Conservation (phyloP, 306 rosid genomes). For the Crotalaria pallida region DNA sequence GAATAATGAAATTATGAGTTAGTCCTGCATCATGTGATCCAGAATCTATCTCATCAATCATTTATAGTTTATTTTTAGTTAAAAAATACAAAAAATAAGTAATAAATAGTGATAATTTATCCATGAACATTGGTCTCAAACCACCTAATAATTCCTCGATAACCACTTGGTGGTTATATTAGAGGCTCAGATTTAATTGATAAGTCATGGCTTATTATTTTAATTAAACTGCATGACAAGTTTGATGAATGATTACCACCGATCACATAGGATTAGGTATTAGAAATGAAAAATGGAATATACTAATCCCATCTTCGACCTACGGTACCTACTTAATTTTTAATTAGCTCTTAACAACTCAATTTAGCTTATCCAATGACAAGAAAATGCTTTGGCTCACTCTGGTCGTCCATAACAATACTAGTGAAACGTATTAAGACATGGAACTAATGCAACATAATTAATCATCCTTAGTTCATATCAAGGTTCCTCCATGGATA, state of each 20-base stretch:
- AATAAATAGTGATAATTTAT: too few species aligned
- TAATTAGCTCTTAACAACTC: slow-evolving; percentile 22
- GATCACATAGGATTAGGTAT: neutral
- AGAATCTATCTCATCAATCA: too few species aligned
- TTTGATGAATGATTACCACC: neutral
- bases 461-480: neutral
- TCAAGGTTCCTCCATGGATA: neutral
- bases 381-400: too few species aligned
- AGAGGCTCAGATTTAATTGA: slow-evolving; percentile 12
- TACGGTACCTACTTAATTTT: slow-evolving; percentile 24
- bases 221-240: neutral
- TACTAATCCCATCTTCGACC: slow-evolving; percentile 11
- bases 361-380: neutral
- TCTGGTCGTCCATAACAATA: neutral
- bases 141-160: too few species aligned
- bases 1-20: too few species aligned
- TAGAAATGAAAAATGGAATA: neutral
- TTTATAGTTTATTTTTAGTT: too few species aligned
- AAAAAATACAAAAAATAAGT: too few species aligned
- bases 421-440: neutral
- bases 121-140: too few species aligned
- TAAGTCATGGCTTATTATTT: neutral
- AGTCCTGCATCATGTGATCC: too few species aligned
- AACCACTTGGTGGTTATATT: neutral
- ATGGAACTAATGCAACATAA: neutral